Conservation (phyloP, 768 basidiomycete genomes). For the Boletus barrowsii region DNA sequence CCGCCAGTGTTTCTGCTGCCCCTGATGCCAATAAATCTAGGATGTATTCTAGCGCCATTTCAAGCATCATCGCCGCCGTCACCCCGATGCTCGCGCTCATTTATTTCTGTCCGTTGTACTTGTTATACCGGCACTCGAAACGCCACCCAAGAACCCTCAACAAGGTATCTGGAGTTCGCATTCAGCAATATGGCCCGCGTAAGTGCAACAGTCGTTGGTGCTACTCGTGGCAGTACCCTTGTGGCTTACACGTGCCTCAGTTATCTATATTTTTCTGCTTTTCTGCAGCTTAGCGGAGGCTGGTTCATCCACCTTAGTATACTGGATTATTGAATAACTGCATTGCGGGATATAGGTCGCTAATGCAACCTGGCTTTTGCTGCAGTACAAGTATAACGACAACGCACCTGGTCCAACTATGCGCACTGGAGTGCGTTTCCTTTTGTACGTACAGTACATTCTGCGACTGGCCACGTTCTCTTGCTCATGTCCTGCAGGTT, state of each 20-base stretch:
- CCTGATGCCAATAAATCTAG: slow-evolving; percentile 27
- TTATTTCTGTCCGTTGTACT: slow-evolving; percentile 51
- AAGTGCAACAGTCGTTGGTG: slow-evolving; percentile 17
- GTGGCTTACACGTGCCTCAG: slow-evolving; percentile 33
- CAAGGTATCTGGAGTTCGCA: slow-evolving; percentile 44
- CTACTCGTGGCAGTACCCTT: slow-evolving; percentile 1
- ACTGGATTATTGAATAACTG: slow-evolving; percentile 1
- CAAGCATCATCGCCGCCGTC: slow-evolving; percentile 35
- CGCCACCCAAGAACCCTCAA: slow-evolving; percentile 48
- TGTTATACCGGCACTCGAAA: slow-evolving; percentile 45
- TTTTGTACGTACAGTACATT: slow-evolving; percentile 44
- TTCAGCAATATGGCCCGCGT: slow-evolving; percentile 56
- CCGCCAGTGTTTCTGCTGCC: slow-evolving; percentile 6
- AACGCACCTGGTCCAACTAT: slow-evolving; percentile 48
- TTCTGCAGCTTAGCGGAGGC: slow-evolving; percentile 49
- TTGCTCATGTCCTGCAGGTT: slow-evolving; percentile 39
- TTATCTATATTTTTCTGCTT: slow-evolving; percentile 50
- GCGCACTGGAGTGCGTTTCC: slow-evolving; percentile 43
- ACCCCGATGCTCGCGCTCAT: slow-evolving; percentile 37
- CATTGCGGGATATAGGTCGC: slow-evolving; percentile 39
- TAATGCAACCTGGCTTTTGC: slow-evolving; percentile 54
- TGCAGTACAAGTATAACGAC: slow-evolving; percentile 52
- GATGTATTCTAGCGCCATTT: slow-evolving; percentile 36
- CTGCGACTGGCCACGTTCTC: background rate
- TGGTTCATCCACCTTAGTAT: background rate